These are phyloP conservation scores for Passalora sequoiae DNA, from an alignment of 2,329 filamentous ascomycete species.

Conservation along the genomic window DNA sequence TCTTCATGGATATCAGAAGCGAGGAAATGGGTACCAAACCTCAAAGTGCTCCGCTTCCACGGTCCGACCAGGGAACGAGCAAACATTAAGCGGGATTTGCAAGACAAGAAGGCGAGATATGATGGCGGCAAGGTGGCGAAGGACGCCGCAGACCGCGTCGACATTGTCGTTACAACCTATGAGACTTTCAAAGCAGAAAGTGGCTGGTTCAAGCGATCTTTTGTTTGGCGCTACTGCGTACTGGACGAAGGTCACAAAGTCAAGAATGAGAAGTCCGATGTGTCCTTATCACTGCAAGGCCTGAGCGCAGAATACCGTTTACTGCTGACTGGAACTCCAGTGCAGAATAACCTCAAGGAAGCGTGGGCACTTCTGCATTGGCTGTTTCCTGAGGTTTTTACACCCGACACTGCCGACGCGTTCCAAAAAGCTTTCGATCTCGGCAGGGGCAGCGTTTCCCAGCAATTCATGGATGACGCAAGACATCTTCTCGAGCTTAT, in stretches of 20 bases:
- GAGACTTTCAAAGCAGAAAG: conserved; percentile 45
- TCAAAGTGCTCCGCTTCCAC: conserved; percentile 47
- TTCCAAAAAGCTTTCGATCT: conserved; percentile 56
- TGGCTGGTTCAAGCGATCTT: conserved; percentile 48
- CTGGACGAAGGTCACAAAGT: conserved; percentile 53
- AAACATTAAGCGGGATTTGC: conserved; percentile 38
- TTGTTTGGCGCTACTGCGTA: conserved; percentile 50
- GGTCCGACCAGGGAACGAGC: conserved; percentile 42
- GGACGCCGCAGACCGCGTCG: conserved; percentile 38
- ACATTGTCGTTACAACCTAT: conserved; percentile 49
- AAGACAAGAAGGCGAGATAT: conserved; percentile 11
- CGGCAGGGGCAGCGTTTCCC: conserved; percentile 50
- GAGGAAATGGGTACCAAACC: conserved; percentile 44
- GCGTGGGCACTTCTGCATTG: conserved; percentile 55
- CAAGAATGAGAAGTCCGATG: conserved; percentile 45
- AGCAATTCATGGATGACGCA: conserved; percentile 49
- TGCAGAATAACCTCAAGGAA: conserved; percentile 56
- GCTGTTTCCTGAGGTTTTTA: conserved; percentile 56
- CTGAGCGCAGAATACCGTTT: conserved; percentile 47
- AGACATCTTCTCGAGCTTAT: conserved; percentile 51
- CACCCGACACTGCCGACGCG: conserved; percentile 43
- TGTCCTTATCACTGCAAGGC: conserved; percentile 41
- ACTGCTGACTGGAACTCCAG: conserved; percentile 51
- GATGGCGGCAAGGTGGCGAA: conserved; percentile 8
- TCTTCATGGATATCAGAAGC: conserved; percentile 47